Evolutionary conservation across 73 alveolate species (phyloP), one percentile per base, ranked within the genome.

Genomic region (Breviolum minutum): DNA sequence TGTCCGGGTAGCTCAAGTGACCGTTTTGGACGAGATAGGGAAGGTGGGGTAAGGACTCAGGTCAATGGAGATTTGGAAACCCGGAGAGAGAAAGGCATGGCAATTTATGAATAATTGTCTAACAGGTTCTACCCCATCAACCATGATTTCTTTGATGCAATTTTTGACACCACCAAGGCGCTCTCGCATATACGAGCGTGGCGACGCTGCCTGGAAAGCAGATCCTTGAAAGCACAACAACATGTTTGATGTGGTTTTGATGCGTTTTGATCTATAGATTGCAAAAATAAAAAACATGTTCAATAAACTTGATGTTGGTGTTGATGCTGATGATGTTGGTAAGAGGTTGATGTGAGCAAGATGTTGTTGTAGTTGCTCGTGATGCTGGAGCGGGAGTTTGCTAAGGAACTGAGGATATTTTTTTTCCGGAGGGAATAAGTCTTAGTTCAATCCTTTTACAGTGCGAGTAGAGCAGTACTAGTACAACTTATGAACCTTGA

Each of bases 181-280:
- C 13, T 81, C 69, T 92, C 98, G 68, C 98, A 92, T 64, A 92
- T 92, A 32, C 98, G 90, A 30, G 98, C 98, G 20, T 92, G 98
- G 98, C 98, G 98, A 0, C 80, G 69, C 62, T 92, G 98, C 81
- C 76, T 83, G 60, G 92, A 83, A 26, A n/a, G 32, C 30, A 27
- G 87, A 22, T 13, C 64, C 54, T 40, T 40, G 54, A 0, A 40
- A 40, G 54, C 54, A 40, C 54, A 40, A 40, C 54, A 40, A 40
- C 0, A 40, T 40, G 54, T 40, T 40, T 40, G 54, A 0, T 40
- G 74, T 6, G 77, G 77, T 22, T 22, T 68, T 22, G 77, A 17
- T 68, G 77, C n/a, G 24, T 2, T 17, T 68, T 68, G 77, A 17
- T 68, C 4, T 22, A 22, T 68, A 68, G 77, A 22, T 14, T 14